Percentiles rank a stretch among this genome's conserved stretches.
phyloP scores from a whole-genome alignment of 2,329 filamentous ascomycete species.

The Aciculosporium take region DNA sequence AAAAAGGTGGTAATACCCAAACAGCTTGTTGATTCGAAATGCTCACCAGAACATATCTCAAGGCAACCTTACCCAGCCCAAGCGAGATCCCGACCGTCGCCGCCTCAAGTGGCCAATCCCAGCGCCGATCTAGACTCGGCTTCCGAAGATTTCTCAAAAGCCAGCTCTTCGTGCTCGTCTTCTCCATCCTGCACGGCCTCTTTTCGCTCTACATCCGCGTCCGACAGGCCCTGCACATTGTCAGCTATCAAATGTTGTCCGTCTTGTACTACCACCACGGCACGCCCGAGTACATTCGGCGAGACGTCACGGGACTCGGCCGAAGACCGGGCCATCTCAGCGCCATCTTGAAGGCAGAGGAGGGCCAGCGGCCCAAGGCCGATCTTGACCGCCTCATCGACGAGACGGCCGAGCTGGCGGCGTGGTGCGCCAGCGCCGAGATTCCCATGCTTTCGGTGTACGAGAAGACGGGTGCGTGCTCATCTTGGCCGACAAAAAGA shows the following conservation, averaged over 20 bases:
- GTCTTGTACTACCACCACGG: constrained; percentile 91
- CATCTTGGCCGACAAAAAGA: background rate
- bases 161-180: constrained; percentile 53
- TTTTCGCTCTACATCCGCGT: constrained; percentile 82
- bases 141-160: constrained; percentile 46
- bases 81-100: constrained; percentile 18
- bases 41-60: constrained; percentile 11
- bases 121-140: constrained; percentile 32
- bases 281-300: constrained; percentile 80
- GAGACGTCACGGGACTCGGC: constrained; percentile 63
- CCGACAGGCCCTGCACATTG: constrained; percentile 63
- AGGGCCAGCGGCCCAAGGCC: constrained; percentile 52
- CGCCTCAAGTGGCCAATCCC: constrained; percentile 13
- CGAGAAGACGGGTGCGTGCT: constrained; percentile 63
- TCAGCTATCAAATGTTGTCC: constrained; percentile 63
- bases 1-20: no score
- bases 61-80: constrained; percentile 23
- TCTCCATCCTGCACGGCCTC: constrained; percentile 58
- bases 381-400: constrained; percentile 75
- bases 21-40: background rate
- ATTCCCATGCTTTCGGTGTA: constrained; percentile 84
- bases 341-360: constrained; percentile 64
- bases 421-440: constrained; percentile 83
- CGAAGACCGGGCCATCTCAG: constrained; percentile 76
- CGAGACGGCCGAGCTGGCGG: constrained; percentile 79